Evolutionary conservation across 148 eudicot species (phyloP).

Genomic region (Vaccinium myrtillus): DNA sequence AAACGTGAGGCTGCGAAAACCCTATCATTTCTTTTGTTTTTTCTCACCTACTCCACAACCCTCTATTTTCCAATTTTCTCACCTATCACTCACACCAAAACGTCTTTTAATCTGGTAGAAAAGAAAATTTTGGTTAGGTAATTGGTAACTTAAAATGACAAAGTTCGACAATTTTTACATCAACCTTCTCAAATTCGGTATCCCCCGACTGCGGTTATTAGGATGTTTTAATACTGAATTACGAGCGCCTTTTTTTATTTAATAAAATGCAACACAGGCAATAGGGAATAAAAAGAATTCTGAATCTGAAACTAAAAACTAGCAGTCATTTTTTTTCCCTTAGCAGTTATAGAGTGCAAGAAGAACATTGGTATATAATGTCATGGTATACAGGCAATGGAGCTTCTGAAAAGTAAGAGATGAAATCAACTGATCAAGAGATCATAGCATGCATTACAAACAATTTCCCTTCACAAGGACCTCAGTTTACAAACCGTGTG

Average conservation of each 20-base stretch:
- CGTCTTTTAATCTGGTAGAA: neutral
- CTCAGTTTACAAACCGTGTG: neutral
- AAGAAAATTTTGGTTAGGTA: no score
- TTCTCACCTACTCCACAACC: neutral
- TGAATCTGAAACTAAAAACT: neutral
- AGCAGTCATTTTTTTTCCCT: neutral
- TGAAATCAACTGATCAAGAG: slow-evolving; percentile 3
- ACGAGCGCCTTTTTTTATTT: neutral
- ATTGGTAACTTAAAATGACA: neutral
- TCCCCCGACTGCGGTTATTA: neutral
- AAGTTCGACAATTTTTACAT: neutral
- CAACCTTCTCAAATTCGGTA: neutral
- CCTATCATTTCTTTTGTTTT: neutral
- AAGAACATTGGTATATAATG: neutral
- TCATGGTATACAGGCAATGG: neutral
- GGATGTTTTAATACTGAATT: neutral
- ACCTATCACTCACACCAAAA: neutral
- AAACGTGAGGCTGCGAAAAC: neutral
- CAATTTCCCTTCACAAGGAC: neutral
- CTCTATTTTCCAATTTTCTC: neutral
- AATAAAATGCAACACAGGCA: neutral
- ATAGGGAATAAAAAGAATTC: neutral
- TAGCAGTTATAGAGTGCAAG: neutral
- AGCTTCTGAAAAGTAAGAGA: neutral
- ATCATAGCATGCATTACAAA: neutral